These are phyloP conservation scores for Dothistroma pini DNA, from an alignment of 2,329 filamentous ascomycete species.

Conservation along the genomic window DNA sequence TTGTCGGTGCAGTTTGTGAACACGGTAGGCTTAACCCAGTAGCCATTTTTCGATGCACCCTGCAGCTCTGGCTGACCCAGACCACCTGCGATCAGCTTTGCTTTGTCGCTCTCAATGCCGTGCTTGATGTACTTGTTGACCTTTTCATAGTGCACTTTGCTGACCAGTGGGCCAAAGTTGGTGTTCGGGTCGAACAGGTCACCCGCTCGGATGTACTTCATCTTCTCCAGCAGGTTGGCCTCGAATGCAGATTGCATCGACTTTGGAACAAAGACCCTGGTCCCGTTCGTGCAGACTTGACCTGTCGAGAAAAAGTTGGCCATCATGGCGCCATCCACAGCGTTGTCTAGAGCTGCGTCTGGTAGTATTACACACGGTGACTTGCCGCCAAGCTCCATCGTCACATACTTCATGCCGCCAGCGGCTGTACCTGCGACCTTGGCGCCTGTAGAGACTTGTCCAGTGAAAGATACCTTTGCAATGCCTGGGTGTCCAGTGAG, in stretches of 20 bases:
- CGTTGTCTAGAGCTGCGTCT: conserved; percentile 71
- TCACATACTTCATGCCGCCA: conserved; percentile 81
- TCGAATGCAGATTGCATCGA: conserved; percentile 66
- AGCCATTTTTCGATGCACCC: conserved; percentile 56
- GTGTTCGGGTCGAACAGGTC: conserved; percentile 67
- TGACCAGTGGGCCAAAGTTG: conserved; percentile 83
- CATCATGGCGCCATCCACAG: conserved; percentile 89
- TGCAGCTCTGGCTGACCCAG: conserved; percentile 51
- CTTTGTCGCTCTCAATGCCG: conserved; percentile 69
- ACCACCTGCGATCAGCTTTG: conserved; percentile 71
- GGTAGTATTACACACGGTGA: conserved; percentile 75
- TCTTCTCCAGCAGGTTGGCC: conserved; percentile 63
- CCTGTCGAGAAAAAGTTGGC: conserved; percentile 90
- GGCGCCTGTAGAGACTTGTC: conserved; percentile 76
- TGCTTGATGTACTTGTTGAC: conserved; percentile 72
- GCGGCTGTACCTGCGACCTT: conserved; percentile 76
- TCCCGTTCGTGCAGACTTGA: conserved; percentile 91
- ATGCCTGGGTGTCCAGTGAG: conserved; percentile 69
- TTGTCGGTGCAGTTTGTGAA: conserved; percentile 81
- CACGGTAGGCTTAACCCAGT: conserved; percentile 78
- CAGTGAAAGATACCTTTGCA: conserved; percentile 86
- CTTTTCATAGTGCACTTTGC: conserved; percentile 69
- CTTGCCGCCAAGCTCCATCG: conserved; percentile 89
- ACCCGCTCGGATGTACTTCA: conserved; percentile 66
- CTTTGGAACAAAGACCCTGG: conserved; percentile 75